Evolutionary conservation across 1,284 basidiomycete genomes (phyloP), one percentile per base, ranked within the genome.

Genomic region (Ustilago cynodontis): DNA sequence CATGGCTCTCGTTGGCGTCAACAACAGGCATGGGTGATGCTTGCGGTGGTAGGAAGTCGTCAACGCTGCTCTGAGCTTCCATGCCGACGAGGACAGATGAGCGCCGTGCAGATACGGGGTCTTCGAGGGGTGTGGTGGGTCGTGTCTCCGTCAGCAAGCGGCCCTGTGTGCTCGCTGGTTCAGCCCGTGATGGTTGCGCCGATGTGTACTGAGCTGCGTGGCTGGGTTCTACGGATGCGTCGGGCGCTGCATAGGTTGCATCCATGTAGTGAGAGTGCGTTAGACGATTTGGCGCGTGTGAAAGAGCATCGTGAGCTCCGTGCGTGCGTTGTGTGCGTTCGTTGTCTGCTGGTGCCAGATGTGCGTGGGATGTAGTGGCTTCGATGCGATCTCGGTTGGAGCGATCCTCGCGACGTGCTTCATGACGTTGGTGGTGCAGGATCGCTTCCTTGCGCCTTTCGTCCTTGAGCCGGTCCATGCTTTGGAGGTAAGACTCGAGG

Each of bases 401-500:
- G 33, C 74, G 74, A 18, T 71, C 73, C 50, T 76, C 69, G 16
- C 69, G 63, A 22, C 69, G 61, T 35, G 70, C 69, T 50, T 77
- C 74, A 33, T 71, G 74, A 13, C 74, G 69, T 39, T 72, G 69
- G 14, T 71, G 59, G 16, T 71, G 62, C 11, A 63, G 45, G 14
- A 71, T n/a, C 8, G 74, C 65, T 24, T 77, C 74, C 26, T 62
- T 62, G 26, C 67, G 60, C 47, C 61, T 65, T 24, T 80, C 72
- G 26, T 78, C 79, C 33, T 74, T 76, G 50, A 75, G 62, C 41
- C 47, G 43, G 20, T 85, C 82, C 76, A 92, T 87, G 33, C 85
- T 84, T 45, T 83, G 77, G 26, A 87, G 78, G 73, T 87, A 98
- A 29, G 93, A 93, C 87, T 98, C 95, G 33, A 99, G 89, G 33